Evolutionary conservation across 495 filamentous ascomycete species (phyloP), one percentile per base, ranked within the genome.

Genomic region (Schizothecium vesticola): DNA sequence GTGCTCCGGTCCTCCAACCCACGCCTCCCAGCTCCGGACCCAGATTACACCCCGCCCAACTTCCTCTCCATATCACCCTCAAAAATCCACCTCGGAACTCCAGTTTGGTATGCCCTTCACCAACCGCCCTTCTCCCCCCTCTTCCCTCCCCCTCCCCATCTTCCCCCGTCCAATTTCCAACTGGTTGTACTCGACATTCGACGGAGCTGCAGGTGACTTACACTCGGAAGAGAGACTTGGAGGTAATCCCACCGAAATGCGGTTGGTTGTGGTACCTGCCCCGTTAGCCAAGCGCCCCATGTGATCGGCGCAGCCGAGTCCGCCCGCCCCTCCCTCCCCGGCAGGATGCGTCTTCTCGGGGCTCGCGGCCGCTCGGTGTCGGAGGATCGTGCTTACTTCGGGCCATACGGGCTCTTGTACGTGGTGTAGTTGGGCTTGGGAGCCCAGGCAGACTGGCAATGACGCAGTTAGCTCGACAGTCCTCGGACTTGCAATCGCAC

Each of bases 331-430:
- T 33, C 25, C 25, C 24, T 19, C 12, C 19, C 56, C 56, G 36
- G 16, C 12, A 58, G 24, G 3, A 7, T n/a, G 11, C 16, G 22
- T 56, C 11, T 56, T 12, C 22, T 25, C 33, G 13, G 5, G 43
- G 13, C 33, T 25, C 23, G 21, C 23, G 21, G 11, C 23, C 24
- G 65, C 29, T 57, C n/a, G 58, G 13, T 33, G 11, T 43, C 56
- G 57, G 56, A 23, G 26, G 56, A 22, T 33, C 62, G 22, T n/a
- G 79, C 82, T 82, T 78, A 85, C 82, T 85, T 85, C 22, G 82
- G 82, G 75, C 82, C 82, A 67, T 81, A 83, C 56, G 77, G 75
- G 76, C 81, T 85, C 76, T 81, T 81, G 80, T 82, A 84, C 66
- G 73, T 57, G 19, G 77, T 76, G 71, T 70, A 75, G 65, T 71